Conservation (phyloP, 2,329 filamentous ascomycete genomes). For the Aspergillus phoenicis region DNA sequence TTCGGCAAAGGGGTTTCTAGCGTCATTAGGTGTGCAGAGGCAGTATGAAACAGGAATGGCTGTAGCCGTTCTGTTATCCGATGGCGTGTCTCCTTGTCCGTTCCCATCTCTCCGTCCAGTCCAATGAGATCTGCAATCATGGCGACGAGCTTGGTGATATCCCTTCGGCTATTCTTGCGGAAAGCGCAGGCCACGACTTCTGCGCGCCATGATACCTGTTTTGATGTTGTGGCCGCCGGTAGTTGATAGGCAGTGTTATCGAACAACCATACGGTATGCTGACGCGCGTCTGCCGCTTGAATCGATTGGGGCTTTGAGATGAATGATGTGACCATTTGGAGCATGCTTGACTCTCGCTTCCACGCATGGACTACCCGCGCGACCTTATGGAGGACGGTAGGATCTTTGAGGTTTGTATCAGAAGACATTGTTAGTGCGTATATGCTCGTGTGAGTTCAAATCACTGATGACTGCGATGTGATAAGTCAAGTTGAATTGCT, state of each 20-base stretch:
- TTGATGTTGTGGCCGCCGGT: conserved; percentile 36
- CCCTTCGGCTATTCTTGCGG: conserved; percentile 67
- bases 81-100: conserved; percentile 58
- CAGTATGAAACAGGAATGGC: conserved; percentile 77
- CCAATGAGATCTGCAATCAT: conserved; percentile 70
- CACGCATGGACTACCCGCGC: conserved; percentile 13
- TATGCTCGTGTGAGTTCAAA: background rate
- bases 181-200: conserved; percentile 86
- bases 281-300: conserved; percentile 60
- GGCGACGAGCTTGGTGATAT: conserved; percentile 69
- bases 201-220: conserved; percentile 65
- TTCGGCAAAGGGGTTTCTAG: conserved; percentile 62
- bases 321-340: conserved; percentile 33
- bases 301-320: conserved; percentile 54
- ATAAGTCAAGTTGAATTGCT: background rate
- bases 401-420: conserved; percentile 11
- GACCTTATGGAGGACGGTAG: conserved; percentile 12
- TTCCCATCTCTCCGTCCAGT: conserved; percentile 58
- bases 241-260: conserved; percentile 81
- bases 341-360: conserved; percentile 23
- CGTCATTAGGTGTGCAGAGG: conserved; percentile 69
- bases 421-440: conserved; percentile 14
- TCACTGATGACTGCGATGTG: background rate
- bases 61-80: conserved; percentile 60
- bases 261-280: conserved; percentile 81